Conservation (phyloP, 805 yeast species). For the Candida montana region DNA sequence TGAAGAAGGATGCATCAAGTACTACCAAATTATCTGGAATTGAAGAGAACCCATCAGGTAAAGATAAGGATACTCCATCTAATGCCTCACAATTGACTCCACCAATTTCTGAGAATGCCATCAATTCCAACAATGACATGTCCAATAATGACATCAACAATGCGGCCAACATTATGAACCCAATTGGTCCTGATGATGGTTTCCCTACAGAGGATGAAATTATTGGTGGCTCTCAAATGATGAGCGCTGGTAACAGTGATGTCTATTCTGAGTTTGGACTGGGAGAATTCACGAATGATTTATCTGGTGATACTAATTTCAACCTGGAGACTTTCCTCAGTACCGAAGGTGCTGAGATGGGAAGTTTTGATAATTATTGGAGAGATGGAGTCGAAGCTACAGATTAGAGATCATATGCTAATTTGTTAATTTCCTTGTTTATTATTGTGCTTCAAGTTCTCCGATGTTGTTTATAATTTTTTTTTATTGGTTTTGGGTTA, state of each 20-base stretch:
- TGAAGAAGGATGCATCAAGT: constrained; percentile 10
- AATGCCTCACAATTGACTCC: constrained; percentile 24
- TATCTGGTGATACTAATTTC: constrained; percentile 33
- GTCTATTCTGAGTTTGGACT: constrained; percentile 29
- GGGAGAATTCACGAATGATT: constrained; percentile 28
- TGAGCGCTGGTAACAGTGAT: constrained; percentile 24
- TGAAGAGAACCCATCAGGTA: constrained; percentile 8
- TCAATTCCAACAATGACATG: constrained; percentile 6
- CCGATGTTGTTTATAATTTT: no score
- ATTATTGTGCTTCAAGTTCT: background rate
- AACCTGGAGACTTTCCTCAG: constrained; percentile 40
- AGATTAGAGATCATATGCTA: constrained; percentile 19
- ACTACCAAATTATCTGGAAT: constrained; percentile 12
- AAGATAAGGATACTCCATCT: constrained; percentile 14
- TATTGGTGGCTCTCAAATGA: constrained; percentile 15
- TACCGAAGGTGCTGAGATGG: constrained; percentile 32
- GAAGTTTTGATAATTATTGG: constrained; percentile 35
- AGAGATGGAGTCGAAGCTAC: constrained; percentile 36
- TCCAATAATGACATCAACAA: background rate
- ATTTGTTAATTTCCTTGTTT: background rate
- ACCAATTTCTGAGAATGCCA: constrained; percentile 26
- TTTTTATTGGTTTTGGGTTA: no score
- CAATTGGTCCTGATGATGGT: constrained; percentile 3
- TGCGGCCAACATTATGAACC: constrained; percentile 3
- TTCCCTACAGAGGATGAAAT: constrained; percentile 10